These are phyloP conservation scores for Xylaria flabelliformis DNA, from an alignment of 495 filamentous ascomycete species.

Conservation along the genomic window DNA sequence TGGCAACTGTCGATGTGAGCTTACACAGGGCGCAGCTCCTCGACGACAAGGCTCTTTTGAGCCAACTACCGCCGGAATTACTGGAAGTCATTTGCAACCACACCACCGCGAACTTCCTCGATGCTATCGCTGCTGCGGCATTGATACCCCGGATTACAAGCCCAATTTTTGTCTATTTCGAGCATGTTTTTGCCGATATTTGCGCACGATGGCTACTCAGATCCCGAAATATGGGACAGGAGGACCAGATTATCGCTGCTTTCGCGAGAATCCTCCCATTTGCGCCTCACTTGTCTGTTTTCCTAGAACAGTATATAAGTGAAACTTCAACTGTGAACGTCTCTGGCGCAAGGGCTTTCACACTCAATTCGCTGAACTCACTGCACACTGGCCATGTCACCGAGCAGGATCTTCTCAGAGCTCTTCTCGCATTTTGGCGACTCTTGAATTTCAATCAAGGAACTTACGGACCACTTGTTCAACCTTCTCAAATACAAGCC, in stretches of 20 bases:
- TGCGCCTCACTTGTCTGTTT: constrained; percentile 71
- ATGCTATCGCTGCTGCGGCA: constrained; percentile 69
- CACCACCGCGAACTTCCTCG: constrained; percentile 68
- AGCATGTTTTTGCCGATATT: constrained; percentile 76
- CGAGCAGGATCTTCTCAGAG: constrained; percentile 38
- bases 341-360: constrained; percentile 25
- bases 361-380: constrained; percentile 36
- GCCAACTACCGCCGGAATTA: constrained; percentile 68
- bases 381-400: constrained; percentile 14
- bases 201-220: constrained; percentile 74
- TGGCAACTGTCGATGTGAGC: constrained; percentile 54
- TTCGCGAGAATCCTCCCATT: constrained; percentile 82
- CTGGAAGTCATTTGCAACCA: constrained; percentile 67
- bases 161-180: constrained; percentile 71
- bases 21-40: constrained; percentile 48
- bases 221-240: constrained; percentile 40
- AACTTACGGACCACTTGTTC: constrained; percentile 66
- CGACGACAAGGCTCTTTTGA: constrained; percentile 49
- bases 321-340: constrained; percentile 34
- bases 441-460: constrained; percentile 75
- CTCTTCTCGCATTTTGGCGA: constrained; percentile 75
- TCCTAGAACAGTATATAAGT: constrained; percentile 53
- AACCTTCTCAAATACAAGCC: constrained; percentile 67
- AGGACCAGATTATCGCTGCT: constrained; percentile 66
- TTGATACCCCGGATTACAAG: constrained; percentile 70